These are phyloP conservation scores for Kwoniella mangroviensis DNA, from an alignment of 768 basidiomycete species.

Conservation along the genomic window DNA sequence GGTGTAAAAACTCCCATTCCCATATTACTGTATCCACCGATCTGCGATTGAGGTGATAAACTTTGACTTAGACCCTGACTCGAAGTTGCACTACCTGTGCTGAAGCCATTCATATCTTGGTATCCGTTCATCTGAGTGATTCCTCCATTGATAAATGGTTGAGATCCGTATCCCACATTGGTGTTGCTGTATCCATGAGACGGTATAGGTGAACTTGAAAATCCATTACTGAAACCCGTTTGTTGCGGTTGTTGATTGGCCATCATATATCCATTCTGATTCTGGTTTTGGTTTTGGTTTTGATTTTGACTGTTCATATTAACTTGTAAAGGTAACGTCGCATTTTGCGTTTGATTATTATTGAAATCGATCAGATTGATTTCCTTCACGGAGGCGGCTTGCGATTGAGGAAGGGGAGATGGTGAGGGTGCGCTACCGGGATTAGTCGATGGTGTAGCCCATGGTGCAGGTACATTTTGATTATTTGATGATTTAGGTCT, in stretches of 20 bases:
- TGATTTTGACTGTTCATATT: conserved; percentile 13
- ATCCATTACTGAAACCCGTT: not conserved
- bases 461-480: conserved; percentile 11
- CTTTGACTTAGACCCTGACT: not conserved
- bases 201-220: not conserved
- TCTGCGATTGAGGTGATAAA: conserved; percentile 10
- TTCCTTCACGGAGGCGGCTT: not conserved
- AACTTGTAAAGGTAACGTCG: conserved; percentile 20
- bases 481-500: conserved; percentile 11
- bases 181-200: not conserved
- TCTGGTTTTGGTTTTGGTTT: not conserved
- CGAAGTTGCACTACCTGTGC: not conserved
- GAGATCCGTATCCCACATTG: not conserved
- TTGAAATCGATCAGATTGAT: conserved; percentile 21
- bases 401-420: not conserved
- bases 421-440: conserved; percentile 4
- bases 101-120: not conserved
- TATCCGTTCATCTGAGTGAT: not conserved
- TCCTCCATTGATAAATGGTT: no score
- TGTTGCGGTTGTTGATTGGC: conserved; percentile 9
- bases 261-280: not conserved
- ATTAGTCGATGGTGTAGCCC: conserved; percentile 9
- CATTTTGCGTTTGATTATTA: conserved; percentile 1
- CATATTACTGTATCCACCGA: not conserved
- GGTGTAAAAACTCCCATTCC: not conserved